Conservation (phyloP, 2,329 filamentous ascomycete genomes). For the Hortaea sp. region DNA sequence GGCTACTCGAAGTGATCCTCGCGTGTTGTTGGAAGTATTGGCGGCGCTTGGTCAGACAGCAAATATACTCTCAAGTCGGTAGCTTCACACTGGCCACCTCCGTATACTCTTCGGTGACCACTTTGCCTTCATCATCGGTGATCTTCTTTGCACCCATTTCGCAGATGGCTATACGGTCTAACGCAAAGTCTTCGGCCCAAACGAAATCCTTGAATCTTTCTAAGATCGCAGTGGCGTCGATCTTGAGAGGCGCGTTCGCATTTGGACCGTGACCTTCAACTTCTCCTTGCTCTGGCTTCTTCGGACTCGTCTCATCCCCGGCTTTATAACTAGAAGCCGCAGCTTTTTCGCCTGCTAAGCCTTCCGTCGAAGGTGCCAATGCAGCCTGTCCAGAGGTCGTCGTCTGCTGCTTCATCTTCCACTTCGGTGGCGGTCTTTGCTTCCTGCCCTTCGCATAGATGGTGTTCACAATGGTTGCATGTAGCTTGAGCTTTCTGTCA, state of each 20-base stretch:
- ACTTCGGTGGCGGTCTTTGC: constrained; percentile 10
- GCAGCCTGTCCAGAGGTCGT: background rate
- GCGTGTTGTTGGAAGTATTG: too few species aligned
- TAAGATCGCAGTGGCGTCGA: constrained; percentile 34
- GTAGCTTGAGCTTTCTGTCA: constrained; percentile 57
- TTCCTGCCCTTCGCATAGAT: constrained; percentile 53
- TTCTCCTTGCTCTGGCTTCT: constrained; percentile 1
- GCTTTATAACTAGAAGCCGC: background rate
- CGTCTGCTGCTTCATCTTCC: constrained; percentile 3
- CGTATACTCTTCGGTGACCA: constrained; percentile 43
- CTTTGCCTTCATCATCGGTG: constrained; percentile 37
- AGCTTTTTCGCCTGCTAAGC: background rate
- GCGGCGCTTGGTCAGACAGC: background rate
- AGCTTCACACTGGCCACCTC: constrained; percentile 31
- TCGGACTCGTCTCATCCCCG: background rate
- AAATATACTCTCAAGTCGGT: constrained; percentile 1
- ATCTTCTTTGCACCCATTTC: constrained; percentile 74
- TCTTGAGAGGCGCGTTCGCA: constrained; percentile 27
- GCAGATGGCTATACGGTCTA: constrained; percentile 70
- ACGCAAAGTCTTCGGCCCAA: constrained; percentile 58
- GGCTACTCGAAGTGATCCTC: too few species aligned
- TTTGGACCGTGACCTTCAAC: constrained; percentile 23
- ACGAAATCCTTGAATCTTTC: constrained; percentile 52
- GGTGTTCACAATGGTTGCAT: constrained; percentile 81
- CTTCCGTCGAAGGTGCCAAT: background rate